These are phyloP conservation scores for Phytopythium cucurbitacearum DNA, from an alignment of 352 stramenopile genomes.

Conservation along the genomic window DNA sequence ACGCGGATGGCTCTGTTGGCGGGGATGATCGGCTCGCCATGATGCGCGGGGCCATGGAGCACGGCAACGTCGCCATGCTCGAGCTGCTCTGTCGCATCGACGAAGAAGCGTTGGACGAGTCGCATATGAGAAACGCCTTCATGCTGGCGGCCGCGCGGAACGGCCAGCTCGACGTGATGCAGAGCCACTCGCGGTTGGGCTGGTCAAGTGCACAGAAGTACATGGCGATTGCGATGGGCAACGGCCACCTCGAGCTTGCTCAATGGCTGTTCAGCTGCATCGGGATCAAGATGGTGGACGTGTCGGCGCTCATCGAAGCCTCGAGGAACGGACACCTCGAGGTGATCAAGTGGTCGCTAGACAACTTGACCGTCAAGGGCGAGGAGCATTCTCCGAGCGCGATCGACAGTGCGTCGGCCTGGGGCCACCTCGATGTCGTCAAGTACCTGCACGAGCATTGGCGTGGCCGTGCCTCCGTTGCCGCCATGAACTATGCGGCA, in stretches of 20 bases:
- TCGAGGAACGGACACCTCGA: slow-evolving; percentile 4
- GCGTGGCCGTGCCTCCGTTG: neutral
- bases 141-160: slow-evolving; percentile 3
- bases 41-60: too few relatives aligned
- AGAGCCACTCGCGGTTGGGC: too few relatives aligned
- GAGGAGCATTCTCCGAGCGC: neutral
- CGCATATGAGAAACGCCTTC: slow-evolving; percentile 11
- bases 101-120: neutral
- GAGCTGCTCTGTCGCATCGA: too few relatives aligned
- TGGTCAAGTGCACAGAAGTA: too few relatives aligned
- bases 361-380: slow-evolving; percentile 5
- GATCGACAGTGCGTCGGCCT: slow-evolving; percentile 1
- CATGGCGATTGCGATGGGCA: too few relatives aligned
- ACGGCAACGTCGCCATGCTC: too few relatives aligned
- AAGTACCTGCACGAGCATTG: slow-evolving; percentile 5
- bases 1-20: neutral
- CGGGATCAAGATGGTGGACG: slow-evolving; percentile 1
- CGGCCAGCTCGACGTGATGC: neutral
- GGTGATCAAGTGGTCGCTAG: slow-evolving; percentile 5
- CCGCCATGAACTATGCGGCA: slow-evolving; percentile 7
- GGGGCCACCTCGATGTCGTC: slow-evolving; percentile 5
- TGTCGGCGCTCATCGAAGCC: slow-evolving; percentile 1
- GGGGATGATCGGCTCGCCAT: too few relatives aligned
- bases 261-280: too few relatives aligned
- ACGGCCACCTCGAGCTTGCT: too few relatives aligned